phyloP scores from a whole-genome alignment of 805 yeast species.

The Cyberlindnera euphorbiiphila region DNA sequence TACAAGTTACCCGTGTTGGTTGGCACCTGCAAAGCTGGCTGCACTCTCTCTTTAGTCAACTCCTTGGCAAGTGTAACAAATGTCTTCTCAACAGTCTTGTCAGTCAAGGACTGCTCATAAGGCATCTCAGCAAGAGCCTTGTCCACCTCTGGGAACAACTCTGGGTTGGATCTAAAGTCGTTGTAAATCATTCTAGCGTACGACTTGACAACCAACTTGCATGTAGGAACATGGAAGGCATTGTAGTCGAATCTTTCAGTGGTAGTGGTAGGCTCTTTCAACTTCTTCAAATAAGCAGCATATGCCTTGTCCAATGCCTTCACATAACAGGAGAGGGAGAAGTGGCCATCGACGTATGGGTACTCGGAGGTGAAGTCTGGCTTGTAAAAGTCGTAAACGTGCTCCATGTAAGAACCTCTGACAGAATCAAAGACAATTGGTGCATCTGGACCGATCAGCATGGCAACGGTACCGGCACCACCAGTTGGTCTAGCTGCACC shows the following conservation, averaged over 20 bases:
- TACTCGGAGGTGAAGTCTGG: slow-evolving; percentile 96
- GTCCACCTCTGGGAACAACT: slow-evolving; percentile 58
- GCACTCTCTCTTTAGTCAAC: slow-evolving; percentile 60
- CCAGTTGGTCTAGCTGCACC: slow-evolving; percentile 99
- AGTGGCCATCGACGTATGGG: slow-evolving; percentile 97
- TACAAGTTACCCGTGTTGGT: slow-evolving; percentile 98
- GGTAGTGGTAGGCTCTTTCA: slow-evolving; percentile 43
- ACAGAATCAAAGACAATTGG: slow-evolving; percentile 88
- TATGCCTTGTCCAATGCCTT: slow-evolving; percentile 89
- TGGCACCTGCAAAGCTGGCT: slow-evolving; percentile 79
- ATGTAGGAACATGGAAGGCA: slow-evolving; percentile 97
- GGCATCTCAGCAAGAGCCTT: slow-evolving; percentile 44
- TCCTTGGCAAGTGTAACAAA: slow-evolving; percentile 75
- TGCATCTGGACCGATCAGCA: slow-evolving; percentile 95
- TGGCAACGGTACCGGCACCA: slow-evolving; percentile 96
- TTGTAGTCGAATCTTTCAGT: slow-evolving; percentile 80
- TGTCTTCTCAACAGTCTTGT: slow-evolving; percentile 78
- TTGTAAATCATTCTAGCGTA: slow-evolving; percentile 89
- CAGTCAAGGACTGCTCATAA: slow-evolving; percentile 76
- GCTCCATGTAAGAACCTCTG: slow-evolving; percentile 93
- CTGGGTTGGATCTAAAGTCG: slow-evolving; percentile 75
- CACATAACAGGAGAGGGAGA: slow-evolving; percentile 88
- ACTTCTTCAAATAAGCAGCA: slow-evolving; percentile 73
- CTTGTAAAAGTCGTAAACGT: slow-evolving; percentile 97
- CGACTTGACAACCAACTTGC: slow-evolving; percentile 90